A percentile compares a stretch with the other conserved stretches of the same genome.
phyloP scores from a whole-genome alignment of 2,329 filamentous ascomycete genomes.

The Volutella citrinella region DNA sequence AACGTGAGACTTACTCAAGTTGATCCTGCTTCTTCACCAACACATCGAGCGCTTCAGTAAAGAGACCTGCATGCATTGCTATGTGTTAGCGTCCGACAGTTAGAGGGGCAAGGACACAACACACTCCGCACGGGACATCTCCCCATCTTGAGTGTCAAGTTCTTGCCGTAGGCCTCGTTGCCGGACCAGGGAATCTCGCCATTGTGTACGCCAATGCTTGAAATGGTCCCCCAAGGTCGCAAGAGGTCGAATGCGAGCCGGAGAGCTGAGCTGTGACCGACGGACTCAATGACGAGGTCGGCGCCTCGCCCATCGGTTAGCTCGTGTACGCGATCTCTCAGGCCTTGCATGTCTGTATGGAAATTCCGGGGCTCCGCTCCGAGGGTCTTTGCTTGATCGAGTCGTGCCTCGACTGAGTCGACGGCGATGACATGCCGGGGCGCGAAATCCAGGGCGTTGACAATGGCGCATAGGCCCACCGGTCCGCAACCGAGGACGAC shows the following conservation, averaged over 20 bases:
- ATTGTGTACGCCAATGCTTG: constrained; percentile 70
- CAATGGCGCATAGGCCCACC: constrained; percentile 79
- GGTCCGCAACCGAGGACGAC: constrained; percentile 84
- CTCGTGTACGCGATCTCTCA: constrained; percentile 70
- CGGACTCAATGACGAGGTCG: constrained; percentile 75
- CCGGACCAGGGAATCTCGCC: constrained; percentile 63
- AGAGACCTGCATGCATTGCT: no score
- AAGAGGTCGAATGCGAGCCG: constrained; percentile 61
- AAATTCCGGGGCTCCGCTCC: constrained; percentile 86
- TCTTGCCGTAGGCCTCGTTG: constrained; percentile 61
- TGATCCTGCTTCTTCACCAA: no score
- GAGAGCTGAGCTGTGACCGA: constrained; percentile 63
- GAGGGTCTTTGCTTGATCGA: constrained; percentile 69
- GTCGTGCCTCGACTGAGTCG: constrained; percentile 71
- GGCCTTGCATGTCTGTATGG: constrained; percentile 59
- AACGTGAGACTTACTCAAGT: no score
- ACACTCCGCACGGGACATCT: no score
- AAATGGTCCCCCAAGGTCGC: constrained; percentile 66
- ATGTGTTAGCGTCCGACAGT: no score
- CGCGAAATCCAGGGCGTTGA: constrained; percentile 70
- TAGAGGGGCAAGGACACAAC: no score
- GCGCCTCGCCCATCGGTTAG: constrained; percentile 76
- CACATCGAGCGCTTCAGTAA: no score
- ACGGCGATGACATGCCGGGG: constrained; percentile 77
- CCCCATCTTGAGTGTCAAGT: constrained; percentile 66